Conservation (phyloP, 2,329 filamentous ascomycete genomes). For the Fusarium gaditjirri region DNA sequence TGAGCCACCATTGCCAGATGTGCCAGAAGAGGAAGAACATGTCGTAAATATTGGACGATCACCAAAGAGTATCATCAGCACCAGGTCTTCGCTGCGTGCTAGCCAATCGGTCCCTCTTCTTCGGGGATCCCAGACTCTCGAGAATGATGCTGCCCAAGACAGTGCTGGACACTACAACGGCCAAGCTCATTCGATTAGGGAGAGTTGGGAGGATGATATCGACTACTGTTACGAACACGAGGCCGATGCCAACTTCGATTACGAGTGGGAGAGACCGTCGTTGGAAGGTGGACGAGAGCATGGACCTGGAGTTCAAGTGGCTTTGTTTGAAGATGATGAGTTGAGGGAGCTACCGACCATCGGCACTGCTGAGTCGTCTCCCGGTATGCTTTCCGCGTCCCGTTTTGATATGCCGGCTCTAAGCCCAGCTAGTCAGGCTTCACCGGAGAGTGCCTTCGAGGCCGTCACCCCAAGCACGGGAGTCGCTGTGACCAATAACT, state of each 20-base stretch:
- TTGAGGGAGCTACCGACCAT: constrained; percentile 35
- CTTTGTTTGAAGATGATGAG: constrained; percentile 40
- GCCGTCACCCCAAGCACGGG: constrained; percentile 55
- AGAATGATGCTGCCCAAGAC: constrained; percentile 52
- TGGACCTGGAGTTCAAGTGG: constrained; percentile 38
- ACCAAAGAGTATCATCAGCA: constrained; percentile 59
- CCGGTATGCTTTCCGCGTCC: constrained; percentile 45
- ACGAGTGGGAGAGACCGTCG: constrained; percentile 71
- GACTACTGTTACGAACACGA: constrained; percentile 78
- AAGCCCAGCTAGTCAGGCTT: constrained; percentile 61
- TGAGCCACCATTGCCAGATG: constrained; percentile 63
- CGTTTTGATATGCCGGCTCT: constrained; percentile 58
- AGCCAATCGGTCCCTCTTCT: constrained; percentile 67
- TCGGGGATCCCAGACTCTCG: constrained; percentile 58
- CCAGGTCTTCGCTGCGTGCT: constrained; percentile 61
- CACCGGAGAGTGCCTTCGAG: constrained; percentile 54
- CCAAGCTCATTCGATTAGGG: constrained; percentile 49
- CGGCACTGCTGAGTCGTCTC: constrained; percentile 37
- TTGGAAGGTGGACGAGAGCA: constrained; percentile 53
- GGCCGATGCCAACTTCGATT: constrained; percentile 73
- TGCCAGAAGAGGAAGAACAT: constrained; percentile 72
- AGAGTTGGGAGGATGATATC: constrained; percentile 75
- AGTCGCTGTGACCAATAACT: constrained; percentile 58
- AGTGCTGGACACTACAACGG: constrained; percentile 23
- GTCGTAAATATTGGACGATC: constrained; percentile 51